These are phyloP conservation scores for Gnaphalium uliginosum DNA, from an alignment of 129 eudicot genomes.

Conservation along the genomic window DNA sequence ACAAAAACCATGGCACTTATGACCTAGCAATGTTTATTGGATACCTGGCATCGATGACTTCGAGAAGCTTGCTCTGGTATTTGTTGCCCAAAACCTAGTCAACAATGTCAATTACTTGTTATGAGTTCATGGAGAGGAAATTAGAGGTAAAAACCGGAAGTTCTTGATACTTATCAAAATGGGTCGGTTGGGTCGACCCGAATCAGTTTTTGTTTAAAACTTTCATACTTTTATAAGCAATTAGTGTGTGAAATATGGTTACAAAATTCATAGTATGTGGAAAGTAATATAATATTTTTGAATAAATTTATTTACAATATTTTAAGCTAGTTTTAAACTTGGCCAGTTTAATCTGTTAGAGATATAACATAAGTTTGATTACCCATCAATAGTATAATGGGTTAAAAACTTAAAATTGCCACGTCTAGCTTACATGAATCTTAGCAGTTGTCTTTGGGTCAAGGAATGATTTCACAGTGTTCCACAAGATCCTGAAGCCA, in stretches of 20 bases:
- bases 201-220: too few species aligned
- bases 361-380: neutral
- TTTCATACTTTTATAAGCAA: too few species aligned
- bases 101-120: slow-evolving; percentile 17
- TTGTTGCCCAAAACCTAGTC: slow-evolving; percentile 84
- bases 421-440: slow-evolving; percentile 63
- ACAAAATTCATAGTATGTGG: too few species aligned
- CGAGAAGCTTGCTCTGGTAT: slow-evolving; percentile 87
- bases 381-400: neutral
- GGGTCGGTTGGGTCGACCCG: neutral
- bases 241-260: too few species aligned
- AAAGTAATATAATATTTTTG: too few species aligned
- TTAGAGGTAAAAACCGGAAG: too few species aligned
- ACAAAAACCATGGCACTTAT: neutral
- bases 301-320: too few species aligned
- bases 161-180: too few species aligned
- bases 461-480: slow-evolving; percentile 86
- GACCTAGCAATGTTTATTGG: neutral
- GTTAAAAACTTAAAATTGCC: neutral
- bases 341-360: neutral
- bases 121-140: neutral
- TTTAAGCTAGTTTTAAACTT: too few species aligned
- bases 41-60: slow-evolving; percentile 90
- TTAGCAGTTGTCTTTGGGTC: slow-evolving; percentile 94
- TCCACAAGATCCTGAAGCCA: slow-evolving; percentile 97